Conservation (phyloP, 1,284 basidiomycete genomes). For the Rhodotorula sp. region DNA sequence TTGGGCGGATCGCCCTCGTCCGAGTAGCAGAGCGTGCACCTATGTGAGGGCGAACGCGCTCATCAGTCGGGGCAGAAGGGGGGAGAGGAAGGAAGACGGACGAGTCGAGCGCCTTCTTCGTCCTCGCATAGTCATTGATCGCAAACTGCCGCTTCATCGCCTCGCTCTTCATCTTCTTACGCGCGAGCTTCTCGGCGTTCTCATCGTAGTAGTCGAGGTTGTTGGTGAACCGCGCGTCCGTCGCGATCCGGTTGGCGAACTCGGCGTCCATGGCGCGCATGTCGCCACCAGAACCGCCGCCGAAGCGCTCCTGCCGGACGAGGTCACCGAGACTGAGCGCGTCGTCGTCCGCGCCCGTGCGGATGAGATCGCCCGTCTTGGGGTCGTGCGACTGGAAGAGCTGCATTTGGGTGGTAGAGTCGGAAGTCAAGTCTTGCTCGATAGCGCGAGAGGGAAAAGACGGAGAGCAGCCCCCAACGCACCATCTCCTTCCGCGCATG, state of each 20-base stretch:
- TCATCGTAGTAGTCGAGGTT: slow-evolving; percentile 95
- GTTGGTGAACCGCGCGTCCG: slow-evolving; percentile 82
- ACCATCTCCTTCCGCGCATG: slow-evolving; percentile 74
- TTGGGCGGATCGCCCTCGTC: slow-evolving; percentile 73
- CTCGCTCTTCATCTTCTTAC: slow-evolving; percentile 92
- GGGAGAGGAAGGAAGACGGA: background rate
- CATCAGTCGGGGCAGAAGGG: background rate
- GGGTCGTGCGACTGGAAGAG: slow-evolving; percentile 82
- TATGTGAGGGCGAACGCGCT: background rate
- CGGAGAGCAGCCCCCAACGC: slow-evolving; percentile 17
- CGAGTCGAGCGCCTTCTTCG: slow-evolving; percentile 80
- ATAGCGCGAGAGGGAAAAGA: too few relatives aligned
- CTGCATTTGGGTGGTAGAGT: background rate
- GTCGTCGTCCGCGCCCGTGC: slow-evolving; percentile 87
- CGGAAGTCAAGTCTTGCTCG: background rate
- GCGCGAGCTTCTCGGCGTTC: slow-evolving; percentile 85
- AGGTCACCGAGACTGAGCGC: slow-evolving; percentile 82
- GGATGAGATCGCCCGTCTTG: slow-evolving; percentile 79
- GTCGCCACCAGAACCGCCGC: slow-evolving; percentile 80
- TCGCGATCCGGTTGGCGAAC: slow-evolving; percentile 81
- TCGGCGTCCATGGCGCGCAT: slow-evolving; percentile 90
- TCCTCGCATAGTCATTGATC: slow-evolving; percentile 92
- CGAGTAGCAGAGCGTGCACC: slow-evolving; percentile 83
- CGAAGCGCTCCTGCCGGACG: slow-evolving; percentile 86
- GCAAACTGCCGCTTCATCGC: slow-evolving; percentile 97